Base-by-base conservation (phyloP, 2,329 filamentous ascomycete genomes). In the Penicillium palitans region DNA sequence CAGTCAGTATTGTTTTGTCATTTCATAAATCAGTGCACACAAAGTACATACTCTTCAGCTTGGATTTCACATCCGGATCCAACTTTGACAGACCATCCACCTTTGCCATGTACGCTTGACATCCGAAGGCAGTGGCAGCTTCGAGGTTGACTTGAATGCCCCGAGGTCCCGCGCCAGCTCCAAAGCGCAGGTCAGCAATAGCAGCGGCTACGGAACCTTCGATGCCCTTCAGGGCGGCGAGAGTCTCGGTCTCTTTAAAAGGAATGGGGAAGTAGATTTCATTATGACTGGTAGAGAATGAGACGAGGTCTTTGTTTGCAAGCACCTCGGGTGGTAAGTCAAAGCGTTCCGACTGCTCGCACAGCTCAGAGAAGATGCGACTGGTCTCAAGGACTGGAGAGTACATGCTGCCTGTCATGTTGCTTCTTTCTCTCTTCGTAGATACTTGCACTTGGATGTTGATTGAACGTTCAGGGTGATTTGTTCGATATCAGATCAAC, bases 181-280 rank as follows among this genome's bases (percentile, higher is more conserved):
- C 81, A 67, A 80, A 79, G 47, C 79, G 76, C 27, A 88, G 70
- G 67, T 86, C 79, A 10, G 82, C 83, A 59, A 89, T 81, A 1
- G 83, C 80, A n/a, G 81, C 82, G 3, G 83, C 84, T n/a, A 84
- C 78, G 40, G 81, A 79, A 6, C 81, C 85, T 65, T 88, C 85
- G 6, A 87, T 74, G 6, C 80, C 84, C 67, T 87, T 87, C 61
- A 87, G 74, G 4, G 84, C 81, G 8, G 80, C 79, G 12, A 80
- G 74, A 1, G 81, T 81, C 62, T 83, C 81, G 0, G 80, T 82
- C 66, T 81, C 79, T 61, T 83, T 83, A 62, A 82, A 78, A 0
- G 81, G 80, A 58, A 76, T 76, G 1, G 76, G 76, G 27, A 70
- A 77, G 57, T 77, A 78, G 27, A 76, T 69, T 45, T 74, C 62